Evolutionary conservation across 1,139 yeast genomes (phyloP), one percentile per base, ranked within the genome.

Genomic region (Tardiomyces digboiensis): DNA sequence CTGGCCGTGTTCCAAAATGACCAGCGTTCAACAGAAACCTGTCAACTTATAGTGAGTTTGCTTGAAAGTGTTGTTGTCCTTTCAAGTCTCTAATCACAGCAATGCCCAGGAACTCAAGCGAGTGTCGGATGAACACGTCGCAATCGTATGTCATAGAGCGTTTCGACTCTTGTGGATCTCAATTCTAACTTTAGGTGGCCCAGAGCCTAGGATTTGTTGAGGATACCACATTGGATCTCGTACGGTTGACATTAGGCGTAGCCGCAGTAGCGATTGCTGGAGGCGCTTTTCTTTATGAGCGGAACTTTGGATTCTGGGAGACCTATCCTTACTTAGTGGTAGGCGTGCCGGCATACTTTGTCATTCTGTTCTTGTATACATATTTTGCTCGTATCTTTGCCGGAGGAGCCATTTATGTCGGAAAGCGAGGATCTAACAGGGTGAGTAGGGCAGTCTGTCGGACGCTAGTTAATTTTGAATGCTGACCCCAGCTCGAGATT

Each of bases 181-280:
- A n/a, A n/a, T n/a, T n/a, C n/a, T n/a, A n/a, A n/a, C n/a, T n/a
- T n/a, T n/a, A n/a, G n/a, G n/a, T 74, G 2, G 62, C 86, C 48
- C 65, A 68, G 18, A 67, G 72, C 40, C 63, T 80, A 41, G 88
- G 87, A 2, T 87, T 75, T 60, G 66, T 63, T 8, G 84, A 84
- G 58, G 68, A 78, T 12, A 80, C 78, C 56, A 56, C 56, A n/a
- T 60, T 80, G 36, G 66, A 67, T 38, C 94, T 87, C 57, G 64
- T 74, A 21, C 81, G 82, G 55, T 67, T 87, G 40, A 78, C 72
- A 1, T 61, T 87, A 39, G 95, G 95, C 0, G 80, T 78, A 53
- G 52, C 71, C n/a, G 75, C 86, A 2, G 87, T 83, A 8, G 62
- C 69, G 1, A 65, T 80, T 19, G 83, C 94, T 3, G 95, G 74